phyloP scores from a whole-genome alignment of 352 stramenopile genomes.

The Saprolegnia parasitica region DNA sequence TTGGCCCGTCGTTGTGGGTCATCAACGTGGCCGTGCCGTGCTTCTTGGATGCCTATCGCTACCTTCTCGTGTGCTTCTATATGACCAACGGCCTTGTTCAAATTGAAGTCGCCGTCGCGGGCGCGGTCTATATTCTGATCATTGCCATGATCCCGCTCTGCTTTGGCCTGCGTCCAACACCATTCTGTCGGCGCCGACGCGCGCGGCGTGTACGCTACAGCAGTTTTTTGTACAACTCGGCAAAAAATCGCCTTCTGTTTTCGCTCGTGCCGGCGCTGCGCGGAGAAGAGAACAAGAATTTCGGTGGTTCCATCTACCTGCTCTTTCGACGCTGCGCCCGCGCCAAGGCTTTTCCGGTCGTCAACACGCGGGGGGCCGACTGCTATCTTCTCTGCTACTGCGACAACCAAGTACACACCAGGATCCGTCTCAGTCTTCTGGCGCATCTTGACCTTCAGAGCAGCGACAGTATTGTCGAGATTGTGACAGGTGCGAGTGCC shows the following conservation, averaged over 20 bases:
- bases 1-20: neutral
- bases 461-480: too few species aligned
- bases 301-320: neutral
- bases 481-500: too few species aligned
- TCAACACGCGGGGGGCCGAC: neutral
- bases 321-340: neutral
- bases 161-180: neutral
- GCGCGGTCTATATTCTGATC: neutral
- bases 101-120: neutral
- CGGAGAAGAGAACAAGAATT: neutral
- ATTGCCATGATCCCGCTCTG: neutral
- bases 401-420: neutral
- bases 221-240: neutral
- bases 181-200: neutral
- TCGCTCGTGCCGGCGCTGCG: constrained; percentile 3
- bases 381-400: neutral
- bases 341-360: neutral
- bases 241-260: neutral
- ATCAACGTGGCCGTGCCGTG: neutral
- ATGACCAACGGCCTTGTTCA: neutral
- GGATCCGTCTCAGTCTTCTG: neutral
- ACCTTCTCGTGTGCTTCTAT: neutral
- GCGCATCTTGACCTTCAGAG: neutral
- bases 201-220: neutral
- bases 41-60: neutral